Evolutionary conservation across 345 rosid genomes (phyloP).

Genomic region (Schrenkiella parvula): DNA sequence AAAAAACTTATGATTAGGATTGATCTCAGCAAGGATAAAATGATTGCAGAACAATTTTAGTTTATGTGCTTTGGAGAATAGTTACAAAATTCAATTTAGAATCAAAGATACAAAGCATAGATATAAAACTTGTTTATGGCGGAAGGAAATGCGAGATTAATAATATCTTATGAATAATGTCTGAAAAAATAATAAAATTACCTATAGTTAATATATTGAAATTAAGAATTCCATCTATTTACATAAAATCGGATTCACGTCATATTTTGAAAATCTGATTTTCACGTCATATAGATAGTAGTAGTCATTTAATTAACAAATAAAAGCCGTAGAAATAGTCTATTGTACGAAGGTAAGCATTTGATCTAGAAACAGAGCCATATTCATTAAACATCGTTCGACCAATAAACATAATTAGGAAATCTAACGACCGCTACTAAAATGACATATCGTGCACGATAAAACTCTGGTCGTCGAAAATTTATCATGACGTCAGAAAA

Average conservation of each 20-base stretch:
- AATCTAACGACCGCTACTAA: constrained; percentile 2
- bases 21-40: neutral
- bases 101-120: neutral
- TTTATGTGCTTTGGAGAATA: neutral
- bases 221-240: neutral
- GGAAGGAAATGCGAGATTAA: no score
- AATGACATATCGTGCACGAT: neutral
- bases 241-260: neutral
- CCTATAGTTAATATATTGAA: neutral
- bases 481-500: constrained; percentile 1
- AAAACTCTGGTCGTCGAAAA: neutral
- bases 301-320: neutral
- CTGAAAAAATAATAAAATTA: neutral
- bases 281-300: neutral
- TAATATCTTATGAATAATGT: no score
- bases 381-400: neutral
- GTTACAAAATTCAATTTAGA: no score
- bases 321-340: neutral
- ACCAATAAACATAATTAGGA: neutral
- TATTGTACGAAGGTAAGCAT: neutral
- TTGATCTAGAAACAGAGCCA: constrained; percentile 15
- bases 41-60: neutral
- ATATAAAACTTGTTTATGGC: no score
- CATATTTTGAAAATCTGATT: neutral
- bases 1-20: no score